Conservation (phyloP, 306 rosid species). For the Lathyrus aphaca region DNA sequence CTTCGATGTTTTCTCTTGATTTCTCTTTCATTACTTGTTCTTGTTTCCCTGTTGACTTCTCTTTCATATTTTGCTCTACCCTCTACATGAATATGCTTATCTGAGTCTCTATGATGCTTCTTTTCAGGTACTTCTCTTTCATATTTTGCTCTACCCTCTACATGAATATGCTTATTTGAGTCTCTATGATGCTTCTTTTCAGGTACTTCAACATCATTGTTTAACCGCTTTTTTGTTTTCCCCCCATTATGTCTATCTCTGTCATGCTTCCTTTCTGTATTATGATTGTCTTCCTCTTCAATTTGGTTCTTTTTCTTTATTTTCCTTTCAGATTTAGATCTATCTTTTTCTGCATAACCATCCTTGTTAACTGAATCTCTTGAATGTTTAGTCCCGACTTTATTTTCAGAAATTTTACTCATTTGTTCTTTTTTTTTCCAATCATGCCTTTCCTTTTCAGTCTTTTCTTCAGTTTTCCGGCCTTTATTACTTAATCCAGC, state of each 20-base stretch:
- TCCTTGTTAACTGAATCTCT: conserved; percentile 54
- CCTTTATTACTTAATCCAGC: conserved; percentile 41
- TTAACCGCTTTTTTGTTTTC: conserved; percentile 33
- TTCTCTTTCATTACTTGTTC: conserved; percentile 51
- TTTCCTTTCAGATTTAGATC: conserved; percentile 60
- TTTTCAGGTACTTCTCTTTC: conserved; percentile 58
- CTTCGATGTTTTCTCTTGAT: conserved; percentile 58
- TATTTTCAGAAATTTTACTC: conserved; percentile 46
- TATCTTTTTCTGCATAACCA: conserved; percentile 48
- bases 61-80: conserved; percentile 54
- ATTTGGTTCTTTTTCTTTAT: conserved; percentile 54
- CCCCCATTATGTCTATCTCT: conserved; percentile 39
- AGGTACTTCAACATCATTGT: conserved; percentile 47
- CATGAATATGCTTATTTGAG: conserved; percentile 52
- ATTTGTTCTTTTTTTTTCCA: conserved; percentile 38
- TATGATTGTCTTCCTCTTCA: conserved; percentile 55
- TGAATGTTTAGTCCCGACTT: conserved; percentile 57
- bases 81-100: conserved; percentile 53
- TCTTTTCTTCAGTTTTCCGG: conserved; percentile 35
- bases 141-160: conserved; percentile 49
- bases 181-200: conserved; percentile 64
- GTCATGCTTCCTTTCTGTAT: conserved; percentile 52
- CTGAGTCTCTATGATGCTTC: conserved; percentile 58
- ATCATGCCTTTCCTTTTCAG: conserved; percentile 34
- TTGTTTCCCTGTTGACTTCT: conserved; percentile 47